phyloP scores from a whole-genome alignment of 2,329 filamentous ascomycete genomes.

The Paecilomyces dactylethromorphus region DNA sequence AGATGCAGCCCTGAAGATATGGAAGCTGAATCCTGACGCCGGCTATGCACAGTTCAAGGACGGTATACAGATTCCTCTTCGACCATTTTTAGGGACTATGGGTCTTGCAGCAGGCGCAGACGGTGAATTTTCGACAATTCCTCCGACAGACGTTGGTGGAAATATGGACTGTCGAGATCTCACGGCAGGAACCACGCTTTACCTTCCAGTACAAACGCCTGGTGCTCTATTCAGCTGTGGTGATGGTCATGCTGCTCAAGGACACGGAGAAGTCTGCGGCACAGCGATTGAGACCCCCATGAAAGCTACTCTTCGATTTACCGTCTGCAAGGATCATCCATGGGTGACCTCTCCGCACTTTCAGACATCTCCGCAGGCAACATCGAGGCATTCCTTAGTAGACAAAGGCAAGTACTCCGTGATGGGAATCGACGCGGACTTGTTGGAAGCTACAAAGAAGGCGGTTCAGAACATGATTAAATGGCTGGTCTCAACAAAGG shows the following conservation, averaged over 20 bases:
- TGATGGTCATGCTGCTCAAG: slow-evolving; percentile 50
- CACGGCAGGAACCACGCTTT: slow-evolving; percentile 41
- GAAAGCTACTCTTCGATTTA: slow-evolving; percentile 44
- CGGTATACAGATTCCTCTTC: slow-evolving; percentile 43
- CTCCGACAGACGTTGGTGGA: slow-evolving; percentile 47
- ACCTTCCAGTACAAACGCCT: slow-evolving; percentile 43
- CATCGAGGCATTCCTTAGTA: slow-evolving; percentile 15
- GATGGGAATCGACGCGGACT: slow-evolving; percentile 42
- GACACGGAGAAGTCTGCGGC: slow-evolving; percentile 50
- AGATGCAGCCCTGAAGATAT: slow-evolving; percentile 42
- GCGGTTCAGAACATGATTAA: slow-evolving; percentile 44
- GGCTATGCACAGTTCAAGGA: slow-evolving; percentile 42
- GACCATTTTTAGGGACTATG: slow-evolving; percentile 49
- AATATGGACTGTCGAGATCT: slow-evolving; percentile 51
- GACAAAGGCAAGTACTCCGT: slow-evolving; percentile 41
- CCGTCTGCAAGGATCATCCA: slow-evolving; percentile 40
- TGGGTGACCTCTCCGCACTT: slow-evolving; percentile 47
- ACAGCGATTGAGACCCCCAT: slow-evolving; percentile 52
- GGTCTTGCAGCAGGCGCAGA: slow-evolving; percentile 43
- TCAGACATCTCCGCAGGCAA: slow-evolving; percentile 26
- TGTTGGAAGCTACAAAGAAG: slow-evolving; percentile 44
- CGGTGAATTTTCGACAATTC: slow-evolving; percentile 45
- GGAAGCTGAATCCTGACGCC: slow-evolving; percentile 36
- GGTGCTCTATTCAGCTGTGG: slow-evolving; percentile 50
- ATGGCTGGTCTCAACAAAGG: slow-evolving; percentile 44